Percentiles rank a stretch among this genome's conserved stretches.
Evolutionary conservation across 371 early-diverging fungal species (phyloP).

Genomic region (Lichtheimia ornata): DNA sequence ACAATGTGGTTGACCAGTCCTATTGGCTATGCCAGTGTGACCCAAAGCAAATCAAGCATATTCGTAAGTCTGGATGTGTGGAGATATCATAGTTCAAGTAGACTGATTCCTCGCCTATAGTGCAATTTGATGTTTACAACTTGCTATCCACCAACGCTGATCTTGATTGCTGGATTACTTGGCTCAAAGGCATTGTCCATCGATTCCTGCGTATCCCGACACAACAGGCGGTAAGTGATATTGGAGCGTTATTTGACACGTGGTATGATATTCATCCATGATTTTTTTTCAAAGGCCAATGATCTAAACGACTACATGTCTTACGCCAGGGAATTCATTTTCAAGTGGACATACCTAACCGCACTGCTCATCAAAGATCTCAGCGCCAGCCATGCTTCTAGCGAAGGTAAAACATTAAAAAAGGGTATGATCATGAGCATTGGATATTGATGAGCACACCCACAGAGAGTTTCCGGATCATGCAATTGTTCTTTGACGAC

Average conservation of each 20-base stretch:
- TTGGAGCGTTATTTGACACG: neutral
- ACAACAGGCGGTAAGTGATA: neutral
- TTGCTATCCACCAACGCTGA: neutral
- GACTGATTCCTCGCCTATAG: neutral
- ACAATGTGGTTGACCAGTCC: neutral
- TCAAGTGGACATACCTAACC: neutral
- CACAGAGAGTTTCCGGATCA: neutral
- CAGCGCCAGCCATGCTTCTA: neutral
- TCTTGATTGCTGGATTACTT: neutral
- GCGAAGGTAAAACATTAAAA: neutral
- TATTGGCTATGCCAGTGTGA: neutral
- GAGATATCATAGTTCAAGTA: neutral
- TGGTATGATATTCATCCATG: neutral
- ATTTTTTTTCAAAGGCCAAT: neutral
- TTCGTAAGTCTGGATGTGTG: neutral
- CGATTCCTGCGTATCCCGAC: neutral
- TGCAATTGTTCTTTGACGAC: neutral
- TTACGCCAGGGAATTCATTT: neutral
- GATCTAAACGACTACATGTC: neutral
- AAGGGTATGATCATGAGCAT: neutral
- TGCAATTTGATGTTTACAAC: neutral
- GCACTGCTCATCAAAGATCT: neutral
- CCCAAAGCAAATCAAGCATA: neutral
- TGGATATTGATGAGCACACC: neutral
- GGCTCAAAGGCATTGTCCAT: neutral